Conservation (phyloP, 2,329 filamentous ascomycete species). For the Endocalyx cinctus region DNA sequence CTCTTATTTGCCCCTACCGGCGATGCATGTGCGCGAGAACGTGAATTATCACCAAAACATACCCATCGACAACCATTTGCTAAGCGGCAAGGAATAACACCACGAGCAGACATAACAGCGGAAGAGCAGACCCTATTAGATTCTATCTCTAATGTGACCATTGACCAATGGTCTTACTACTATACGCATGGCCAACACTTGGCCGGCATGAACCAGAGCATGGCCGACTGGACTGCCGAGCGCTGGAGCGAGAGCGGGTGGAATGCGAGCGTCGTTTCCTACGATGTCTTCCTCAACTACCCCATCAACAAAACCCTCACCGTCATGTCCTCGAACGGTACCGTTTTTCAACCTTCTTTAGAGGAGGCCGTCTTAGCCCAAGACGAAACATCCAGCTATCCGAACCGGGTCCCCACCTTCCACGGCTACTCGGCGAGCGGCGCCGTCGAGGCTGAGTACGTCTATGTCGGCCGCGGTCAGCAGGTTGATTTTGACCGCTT, state of each 20-base stretch:
- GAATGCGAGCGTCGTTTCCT: slow-evolving; percentile 23
- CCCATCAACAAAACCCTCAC: slow-evolving; percentile 51
- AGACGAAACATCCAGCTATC: slow-evolving; percentile 67
- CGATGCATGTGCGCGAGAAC: slow-evolving; percentile 18
- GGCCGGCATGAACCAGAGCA: slow-evolving; percentile 23
- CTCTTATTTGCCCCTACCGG: too few species aligned
- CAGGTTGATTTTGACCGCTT: slow-evolving; percentile 70
- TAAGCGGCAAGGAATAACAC: slow-evolving; percentile 17
- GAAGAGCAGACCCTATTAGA: slow-evolving; percentile 23
- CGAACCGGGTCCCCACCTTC: slow-evolving; percentile 70
- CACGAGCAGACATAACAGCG: slow-evolving; percentile 15
- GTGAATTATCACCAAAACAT: too few species aligned
- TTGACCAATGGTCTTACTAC: slow-evolving; percentile 28
- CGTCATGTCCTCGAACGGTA: slow-evolving; percentile 31
- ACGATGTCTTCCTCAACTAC: slow-evolving; percentile 37
- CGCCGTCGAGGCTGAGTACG: slow-evolving; percentile 69
- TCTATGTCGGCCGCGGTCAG: slow-evolving; percentile 75
- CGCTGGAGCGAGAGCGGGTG: slow-evolving; percentile 22
- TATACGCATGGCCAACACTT: slow-evolving; percentile 28
- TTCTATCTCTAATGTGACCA: slow-evolving; percentile 22
- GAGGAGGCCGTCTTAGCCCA: slow-evolving; percentile 69
- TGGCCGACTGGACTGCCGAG: slow-evolving; percentile 29
- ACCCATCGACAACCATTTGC: slow-evolving; percentile 7
- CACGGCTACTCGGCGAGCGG: slow-evolving; percentile 79
- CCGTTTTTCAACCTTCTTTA: slow-evolving; percentile 60